These are phyloP conservation scores for Phytophthora cactorum DNA, from an alignment of 352 stramenopile genomes.

Conservation along the genomic window DNA sequence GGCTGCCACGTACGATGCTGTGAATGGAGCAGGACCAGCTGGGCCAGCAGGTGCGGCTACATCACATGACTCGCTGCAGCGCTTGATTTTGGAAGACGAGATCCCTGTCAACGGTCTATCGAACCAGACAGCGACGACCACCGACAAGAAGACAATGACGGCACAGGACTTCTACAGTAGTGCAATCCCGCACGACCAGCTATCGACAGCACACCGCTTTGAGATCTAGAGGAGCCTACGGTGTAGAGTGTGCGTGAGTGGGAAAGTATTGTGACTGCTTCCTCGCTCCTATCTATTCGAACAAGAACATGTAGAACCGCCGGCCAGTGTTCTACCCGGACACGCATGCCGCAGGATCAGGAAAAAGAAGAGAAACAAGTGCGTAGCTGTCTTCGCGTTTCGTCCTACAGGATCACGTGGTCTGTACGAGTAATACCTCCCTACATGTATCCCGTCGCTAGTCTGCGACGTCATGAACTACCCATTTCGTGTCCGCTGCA, in stretches of 20 bases:
- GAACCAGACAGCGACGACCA: conserved; percentile 10
- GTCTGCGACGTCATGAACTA: conserved; percentile 17
- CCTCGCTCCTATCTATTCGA: conserved; percentile 38
- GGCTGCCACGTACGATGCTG: conserved; percentile 23
- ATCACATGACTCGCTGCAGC: conserved; percentile 38
- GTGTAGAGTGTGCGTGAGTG: conserved; percentile 15
- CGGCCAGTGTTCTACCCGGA: conserved; percentile 7
- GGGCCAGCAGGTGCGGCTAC: conserved; percentile 6
- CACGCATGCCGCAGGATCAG: background rate
- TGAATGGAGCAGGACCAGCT: conserved; percentile 23
- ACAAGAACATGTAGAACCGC: conserved; percentile 25
- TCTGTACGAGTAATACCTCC: conserved; percentile 15
- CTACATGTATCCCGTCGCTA: conserved; percentile 17
- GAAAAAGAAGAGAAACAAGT: conserved; percentile 26
- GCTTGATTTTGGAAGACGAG: conserved; percentile 48
- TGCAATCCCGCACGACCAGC: conserved; percentile 47
- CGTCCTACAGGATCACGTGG: conserved; percentile 17
- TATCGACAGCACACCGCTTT: conserved; percentile 54
- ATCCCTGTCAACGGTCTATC: conserved; percentile 35
- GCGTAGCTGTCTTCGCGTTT: conserved; percentile 17
- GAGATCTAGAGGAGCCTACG: conserved; percentile 51
- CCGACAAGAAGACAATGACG: conserved; percentile 46
- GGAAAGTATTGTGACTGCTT: conserved; percentile 15
- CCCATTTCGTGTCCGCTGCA: background rate
- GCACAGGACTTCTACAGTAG: conserved; percentile 66